Evolutionary conservation across 2,329 filamentous ascomycete genomes (phyloP).

Genomic region (Trichoderma lentiforme): DNA sequence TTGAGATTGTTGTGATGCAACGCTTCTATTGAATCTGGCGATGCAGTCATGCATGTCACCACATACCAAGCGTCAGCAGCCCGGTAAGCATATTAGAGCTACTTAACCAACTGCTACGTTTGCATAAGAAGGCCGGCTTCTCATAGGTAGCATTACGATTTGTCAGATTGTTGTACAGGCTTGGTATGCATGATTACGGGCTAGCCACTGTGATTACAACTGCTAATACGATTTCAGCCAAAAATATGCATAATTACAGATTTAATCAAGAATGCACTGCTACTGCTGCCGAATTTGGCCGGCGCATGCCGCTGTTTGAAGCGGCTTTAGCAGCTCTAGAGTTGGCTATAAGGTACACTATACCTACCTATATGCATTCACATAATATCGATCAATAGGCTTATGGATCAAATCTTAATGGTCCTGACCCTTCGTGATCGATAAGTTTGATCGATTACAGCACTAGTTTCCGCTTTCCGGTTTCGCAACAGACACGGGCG

Average conservation of each 20-base stretch:
- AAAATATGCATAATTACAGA: neutral
- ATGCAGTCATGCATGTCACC: neutral
- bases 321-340: no score
- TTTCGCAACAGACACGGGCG: no score
- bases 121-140: neutral
- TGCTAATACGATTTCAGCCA: neutral
- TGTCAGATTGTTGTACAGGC: neutral
- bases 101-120: neutral
- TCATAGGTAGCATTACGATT: neutral
- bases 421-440: no score
- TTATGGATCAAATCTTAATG: no score
- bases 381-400: no score
- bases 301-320: no score
- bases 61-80: neutral
- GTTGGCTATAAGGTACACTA: no score
- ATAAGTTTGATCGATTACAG: no score
- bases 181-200: neutral
- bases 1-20: neutral
- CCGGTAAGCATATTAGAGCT: neutral
- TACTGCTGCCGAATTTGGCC: no score
- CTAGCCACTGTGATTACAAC: neutral
- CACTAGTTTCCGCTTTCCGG: no score
- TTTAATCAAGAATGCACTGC: no score
- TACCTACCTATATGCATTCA: no score
- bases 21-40: neutral